Evolutionary conservation across 257 asterid genomes (phyloP).

Genomic region (Solanum infundibuliforme): DNA sequence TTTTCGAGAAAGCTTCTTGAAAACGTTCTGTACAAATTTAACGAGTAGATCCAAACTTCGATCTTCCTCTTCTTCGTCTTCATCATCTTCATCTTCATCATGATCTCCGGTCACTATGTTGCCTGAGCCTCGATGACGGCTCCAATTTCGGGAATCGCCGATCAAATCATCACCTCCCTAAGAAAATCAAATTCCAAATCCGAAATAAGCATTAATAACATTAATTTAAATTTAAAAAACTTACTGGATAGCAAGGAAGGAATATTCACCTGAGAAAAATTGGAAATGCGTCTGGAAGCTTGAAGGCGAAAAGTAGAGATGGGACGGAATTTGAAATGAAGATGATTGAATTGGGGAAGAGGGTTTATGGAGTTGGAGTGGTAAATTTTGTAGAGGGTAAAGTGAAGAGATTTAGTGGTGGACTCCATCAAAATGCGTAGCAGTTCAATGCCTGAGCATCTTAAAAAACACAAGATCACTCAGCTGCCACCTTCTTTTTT

Average conservation of each 20-base stretch:
- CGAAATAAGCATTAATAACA: neutral
- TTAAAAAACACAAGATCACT: neutral
- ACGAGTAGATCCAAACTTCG: slow-evolving; percentile 78
- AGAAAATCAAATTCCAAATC: neutral
- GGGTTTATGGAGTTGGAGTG: neutral
- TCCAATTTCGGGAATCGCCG: slow-evolving; percentile 29
- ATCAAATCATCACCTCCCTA: slow-evolving; percentile 29
- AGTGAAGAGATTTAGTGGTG: neutral
- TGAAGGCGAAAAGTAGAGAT: neutral
- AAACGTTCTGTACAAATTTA: slow-evolving; percentile 75
- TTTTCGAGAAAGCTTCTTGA: slow-evolving; percentile 69
- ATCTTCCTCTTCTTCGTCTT: slow-evolving; percentile 73
- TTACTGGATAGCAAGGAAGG: neutral
- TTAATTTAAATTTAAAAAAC: neutral
- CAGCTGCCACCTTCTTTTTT: neutral
- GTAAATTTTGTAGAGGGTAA: neutral
- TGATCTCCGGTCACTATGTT: slow-evolving; percentile 42
- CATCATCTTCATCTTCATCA: slow-evolving; percentile 64
- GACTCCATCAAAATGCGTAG: neutral
- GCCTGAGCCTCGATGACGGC: slow-evolving; percentile 21
- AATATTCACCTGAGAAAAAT: slow-evolving; percentile 14
- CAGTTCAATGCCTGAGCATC: neutral
- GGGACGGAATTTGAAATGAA: neutral
- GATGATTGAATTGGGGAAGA: neutral
- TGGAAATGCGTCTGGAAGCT: slow-evolving; percentile 12